Percentiles rank a stretch among this genome's conserved stretches.
phyloP scores from a whole-genome alignment of 441 rosid species.

The Corymbia citriodora region DNA sequence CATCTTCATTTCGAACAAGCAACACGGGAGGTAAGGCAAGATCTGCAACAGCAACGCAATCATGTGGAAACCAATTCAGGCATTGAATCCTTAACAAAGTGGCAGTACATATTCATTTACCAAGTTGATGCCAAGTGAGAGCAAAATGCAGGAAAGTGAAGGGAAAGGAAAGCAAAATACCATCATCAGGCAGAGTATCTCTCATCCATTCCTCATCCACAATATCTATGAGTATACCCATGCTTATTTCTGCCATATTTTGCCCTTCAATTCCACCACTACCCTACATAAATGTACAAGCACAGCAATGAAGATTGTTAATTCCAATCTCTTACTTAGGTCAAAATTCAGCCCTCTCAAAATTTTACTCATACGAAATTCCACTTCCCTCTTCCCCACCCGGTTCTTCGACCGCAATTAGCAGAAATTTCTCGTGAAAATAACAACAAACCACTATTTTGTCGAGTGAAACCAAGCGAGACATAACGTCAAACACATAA shows the following conservation, averaged over 20 bases:
- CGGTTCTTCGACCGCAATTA: background rate
- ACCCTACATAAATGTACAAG: background rate
- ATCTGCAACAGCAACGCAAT: constrained; percentile 34
- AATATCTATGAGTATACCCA: constrained; percentile 81
- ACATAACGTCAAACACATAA: background rate
- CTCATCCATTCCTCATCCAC: constrained; percentile 98
- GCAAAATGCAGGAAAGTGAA: background rate
- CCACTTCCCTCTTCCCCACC: background rate
- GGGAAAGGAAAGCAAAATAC: constrained; percentile 21
- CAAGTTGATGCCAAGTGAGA: background rate
- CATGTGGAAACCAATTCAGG: background rate
- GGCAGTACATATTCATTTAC: background rate
- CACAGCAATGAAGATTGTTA: background rate
- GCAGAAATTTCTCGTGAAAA: background rate
- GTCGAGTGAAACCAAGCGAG: background rate
- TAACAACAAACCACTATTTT: background rate
- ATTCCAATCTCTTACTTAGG: background rate
- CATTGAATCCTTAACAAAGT: background rate
- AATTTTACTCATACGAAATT: background rate
- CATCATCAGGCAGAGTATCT: constrained; percentile 86
- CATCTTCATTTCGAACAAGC: constrained; percentile 70
- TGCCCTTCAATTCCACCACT: background rate
- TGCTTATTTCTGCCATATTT: constrained; percentile 53
- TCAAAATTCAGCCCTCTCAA: background rate
- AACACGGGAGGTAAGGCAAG: constrained; percentile 73